Evolutionary conservation across 2,329 filamentous ascomycete species (phyloP).

Genomic region (Fusarium concolor): DNA sequence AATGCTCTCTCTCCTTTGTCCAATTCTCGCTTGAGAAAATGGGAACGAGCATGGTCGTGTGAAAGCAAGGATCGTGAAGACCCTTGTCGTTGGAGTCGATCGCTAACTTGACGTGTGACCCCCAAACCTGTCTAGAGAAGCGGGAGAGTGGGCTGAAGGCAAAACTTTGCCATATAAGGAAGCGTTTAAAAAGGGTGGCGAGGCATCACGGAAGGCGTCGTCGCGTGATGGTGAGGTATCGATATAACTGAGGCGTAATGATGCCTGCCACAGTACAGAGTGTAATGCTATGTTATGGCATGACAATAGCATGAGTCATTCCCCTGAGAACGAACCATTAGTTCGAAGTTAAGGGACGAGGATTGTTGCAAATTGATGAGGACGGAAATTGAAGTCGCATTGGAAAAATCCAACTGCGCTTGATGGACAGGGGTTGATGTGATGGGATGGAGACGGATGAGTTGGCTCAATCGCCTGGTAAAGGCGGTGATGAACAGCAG

Average conservation of each 20-base stretch:
- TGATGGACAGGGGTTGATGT: conserved; percentile 36
- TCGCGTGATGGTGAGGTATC: conserved; percentile 27
- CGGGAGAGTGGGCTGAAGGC: conserved; percentile 34
- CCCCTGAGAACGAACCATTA: conserved; percentile 11
- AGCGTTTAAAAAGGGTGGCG: conserved; percentile 33
- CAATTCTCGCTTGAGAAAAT: conserved; percentile 4
- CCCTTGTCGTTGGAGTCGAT: conserved; percentile 34
- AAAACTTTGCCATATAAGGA: conserved; percentile 40
- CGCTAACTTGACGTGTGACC: conserved; percentile 39
- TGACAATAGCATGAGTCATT: conserved; percentile 15
- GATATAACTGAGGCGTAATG: conserved; percentile 1
- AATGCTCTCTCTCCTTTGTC: not conserved
- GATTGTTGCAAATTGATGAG: conserved; percentile 22
- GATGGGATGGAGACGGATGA: conserved; percentile 30
- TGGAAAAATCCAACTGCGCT: conserved; percentile 24
- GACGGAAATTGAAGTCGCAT: conserved; percentile 27
- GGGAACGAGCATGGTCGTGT: not conserved
- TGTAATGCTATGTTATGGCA: conserved; percentile 3
- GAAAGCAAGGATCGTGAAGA: conserved; percentile 32
- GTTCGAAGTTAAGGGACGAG: conserved; percentile 3
- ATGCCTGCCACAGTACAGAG: not conserved
- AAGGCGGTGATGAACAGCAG: conserved; percentile 29
- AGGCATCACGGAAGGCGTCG: conserved; percentile 9
- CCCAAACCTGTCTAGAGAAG: conserved; percentile 37
- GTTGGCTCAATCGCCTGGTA: conserved; percentile 16